Evolutionary conservation across 2,329 filamentous ascomycete species (phyloP), one percentile per base, ranked within the genome.

Genomic region (Ceratocystis albifundus): DNA sequence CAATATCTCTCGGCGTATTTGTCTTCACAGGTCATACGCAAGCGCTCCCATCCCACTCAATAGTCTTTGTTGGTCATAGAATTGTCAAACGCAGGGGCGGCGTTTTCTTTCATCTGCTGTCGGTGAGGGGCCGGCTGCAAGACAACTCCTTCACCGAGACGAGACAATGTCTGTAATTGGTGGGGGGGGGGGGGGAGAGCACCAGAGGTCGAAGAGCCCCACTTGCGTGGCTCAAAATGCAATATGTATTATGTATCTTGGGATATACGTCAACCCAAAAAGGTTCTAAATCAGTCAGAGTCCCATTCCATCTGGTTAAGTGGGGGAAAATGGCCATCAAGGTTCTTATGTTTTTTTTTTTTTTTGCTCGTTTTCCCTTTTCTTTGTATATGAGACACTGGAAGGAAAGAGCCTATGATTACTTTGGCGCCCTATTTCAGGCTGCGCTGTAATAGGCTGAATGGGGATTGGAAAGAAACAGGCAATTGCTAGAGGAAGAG

Each of bases 241-340:
- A 25, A 59, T 20, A 30, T 57, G 48, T 53, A 53, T n/a, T 3
- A 30, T 30, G 55, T 59, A 36, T 28, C 53, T 57, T 57, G 53
- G 15, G 22, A 57, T 57, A 57, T 57, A 57, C 53, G 53, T 57
- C 53, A 57, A 57, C 53, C 53, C 53, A 57, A 32, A 57, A 57
- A 57, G 53, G 53, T 30, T 57, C 53, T 17, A 57, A 57, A 59
- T 59, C 55, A 36, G 28, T n/a, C 20, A 66, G 36, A 50, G 65
- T 63, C 61, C 62, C 55, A 65, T 67, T 67, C 57, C 28, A 32
- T 50, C 22, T 32, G 48, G 62, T 50, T 59, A 36, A 59, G 55
- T 59, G 55, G 55, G 55, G 32, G 50, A 45, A 65, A 25, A 41
- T 67, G 62, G 55, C 66, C 62, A 67, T 67, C 66, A 67, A 65